Percentiles rank a stretch among this genome's conserved stretches.
Evolutionary conservation across 225 moss, liverwort and hornwort genomes (phyloP).

Genomic region (Marchantia polymorpha): DNA sequence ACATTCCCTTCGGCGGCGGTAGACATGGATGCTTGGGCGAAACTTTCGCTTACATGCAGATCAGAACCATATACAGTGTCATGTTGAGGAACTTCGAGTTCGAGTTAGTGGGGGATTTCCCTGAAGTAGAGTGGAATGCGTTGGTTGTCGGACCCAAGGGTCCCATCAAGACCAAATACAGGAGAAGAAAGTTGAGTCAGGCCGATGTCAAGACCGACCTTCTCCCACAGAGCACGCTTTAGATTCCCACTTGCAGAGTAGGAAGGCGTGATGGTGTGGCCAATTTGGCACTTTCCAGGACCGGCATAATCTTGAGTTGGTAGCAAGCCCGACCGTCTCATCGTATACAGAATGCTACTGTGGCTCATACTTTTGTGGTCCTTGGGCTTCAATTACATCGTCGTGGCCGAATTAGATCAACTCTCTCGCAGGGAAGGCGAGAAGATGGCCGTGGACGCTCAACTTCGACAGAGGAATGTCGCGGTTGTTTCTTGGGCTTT

Average conservation of each 20-base stretch:
- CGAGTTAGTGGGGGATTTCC: constrained; percentile 59
- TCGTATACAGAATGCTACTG: neutral
- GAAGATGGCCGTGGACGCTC: neutral
- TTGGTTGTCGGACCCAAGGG: constrained; percentile 97
- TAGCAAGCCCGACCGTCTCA: neutral
- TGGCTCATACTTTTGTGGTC: neutral
- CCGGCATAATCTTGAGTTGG: constrained; percentile 2
- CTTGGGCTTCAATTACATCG: neutral
- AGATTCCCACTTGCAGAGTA: neutral
- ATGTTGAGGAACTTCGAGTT: constrained; percentile 79
- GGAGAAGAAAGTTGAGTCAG: constrained; percentile 59
- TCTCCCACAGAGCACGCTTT: constrained; percentile 13
- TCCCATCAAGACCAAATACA: constrained; percentile 70
- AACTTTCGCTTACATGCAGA: constrained; percentile 97
- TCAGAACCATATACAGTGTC: constrained; percentile 92
- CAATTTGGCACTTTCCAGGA: neutral
- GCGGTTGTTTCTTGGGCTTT: neutral
- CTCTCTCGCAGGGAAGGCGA: neutral
- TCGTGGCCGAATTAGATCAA: neutral
- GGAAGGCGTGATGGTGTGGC: neutral
- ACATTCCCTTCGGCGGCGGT: constrained; percentile 86
- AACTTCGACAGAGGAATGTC: neutral
- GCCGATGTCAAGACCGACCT: constrained; percentile 9
- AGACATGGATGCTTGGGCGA: constrained; percentile 97
- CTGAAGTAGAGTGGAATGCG: constrained; percentile 88